A percentile compares a stretch with the other conserved stretches of the same genome.
These are phyloP conservation scores for Sporormia fimetaria DNA, from an alignment of 495 filamentous ascomycete genomes.

Conservation along the genomic window DNA sequence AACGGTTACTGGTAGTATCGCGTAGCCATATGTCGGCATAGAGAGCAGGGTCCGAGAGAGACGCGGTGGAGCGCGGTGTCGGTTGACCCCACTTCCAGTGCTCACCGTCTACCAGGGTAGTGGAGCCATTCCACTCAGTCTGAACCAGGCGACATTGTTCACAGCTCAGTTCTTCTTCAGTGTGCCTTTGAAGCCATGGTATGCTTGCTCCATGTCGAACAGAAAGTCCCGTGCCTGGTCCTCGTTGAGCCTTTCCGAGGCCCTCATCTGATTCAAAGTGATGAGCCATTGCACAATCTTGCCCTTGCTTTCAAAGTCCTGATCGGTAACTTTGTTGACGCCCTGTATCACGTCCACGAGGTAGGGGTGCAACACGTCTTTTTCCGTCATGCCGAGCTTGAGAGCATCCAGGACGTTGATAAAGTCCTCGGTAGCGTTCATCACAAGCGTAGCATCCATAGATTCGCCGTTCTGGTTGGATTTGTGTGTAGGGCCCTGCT, in stretches of 20 bases:
- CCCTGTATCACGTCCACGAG: conserved; percentile 90
- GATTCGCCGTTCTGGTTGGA: conserved; percentile 34
- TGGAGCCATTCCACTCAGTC: no score
- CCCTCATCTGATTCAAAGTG: conserved; percentile 90
- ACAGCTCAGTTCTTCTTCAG: conserved; percentile 35
- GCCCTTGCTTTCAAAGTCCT: conserved; percentile 82
- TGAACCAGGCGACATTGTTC: no score
- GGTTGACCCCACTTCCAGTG: no score
- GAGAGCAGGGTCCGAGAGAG: no score
- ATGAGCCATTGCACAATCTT: conserved; percentile 99
- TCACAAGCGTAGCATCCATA: conserved; percentile 61
- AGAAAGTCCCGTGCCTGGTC: conserved; percentile 78
- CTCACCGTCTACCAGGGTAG: no score
- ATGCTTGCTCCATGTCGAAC: conserved; percentile 81
- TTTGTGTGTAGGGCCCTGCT: conserved; percentile 37
- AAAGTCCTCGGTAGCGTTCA: conserved; percentile 89
- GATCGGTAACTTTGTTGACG: conserved; percentile 88
- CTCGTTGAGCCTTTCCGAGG: conserved; percentile 78
- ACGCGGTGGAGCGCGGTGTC: no score
- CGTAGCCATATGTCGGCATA: no score
- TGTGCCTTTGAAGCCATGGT: conserved; percentile 76
- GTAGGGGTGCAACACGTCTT: conserved; percentile 89
- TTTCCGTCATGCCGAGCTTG: conserved; percentile 75
- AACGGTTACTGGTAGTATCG: no score
- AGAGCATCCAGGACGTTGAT: conserved; percentile 96